A percentile compares a stretch with the other conserved stretches of the same genome.
These are phyloP conservation scores for Albatrellus sp. DNA, from an alignment of 1,284 basidiomycete genomes.

Conservation along the genomic window DNA sequence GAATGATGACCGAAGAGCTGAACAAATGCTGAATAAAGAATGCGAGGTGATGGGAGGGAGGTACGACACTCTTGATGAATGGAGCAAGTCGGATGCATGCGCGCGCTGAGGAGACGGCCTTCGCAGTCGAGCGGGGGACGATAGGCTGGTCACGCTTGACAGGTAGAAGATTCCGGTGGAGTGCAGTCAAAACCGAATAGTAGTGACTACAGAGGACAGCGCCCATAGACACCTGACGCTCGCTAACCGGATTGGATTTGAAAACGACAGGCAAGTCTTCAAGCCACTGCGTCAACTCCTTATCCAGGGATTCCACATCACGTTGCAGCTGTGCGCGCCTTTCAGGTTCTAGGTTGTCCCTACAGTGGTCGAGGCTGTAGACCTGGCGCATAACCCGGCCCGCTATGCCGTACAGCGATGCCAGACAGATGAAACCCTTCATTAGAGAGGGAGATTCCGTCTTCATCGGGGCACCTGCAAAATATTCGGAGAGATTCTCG, in stretches of 20 bases:
- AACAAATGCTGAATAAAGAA: slow-evolving; percentile 89
- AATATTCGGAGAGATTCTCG: slow-evolving; percentile 60
- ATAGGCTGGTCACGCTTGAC: slow-evolving; percentile 57
- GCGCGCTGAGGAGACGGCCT: slow-evolving; percentile 68
- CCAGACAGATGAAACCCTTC: slow-evolving; percentile 68
- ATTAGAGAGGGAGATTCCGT: slow-evolving; percentile 52
- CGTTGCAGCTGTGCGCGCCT: slow-evolving; percentile 61
- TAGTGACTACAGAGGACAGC: slow-evolving; percentile 85
- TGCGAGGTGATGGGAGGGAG: slow-evolving; percentile 78
- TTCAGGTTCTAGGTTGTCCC: slow-evolving; percentile 60
- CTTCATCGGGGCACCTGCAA: slow-evolving; percentile 43
- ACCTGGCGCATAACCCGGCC: slow-evolving; percentile 74
- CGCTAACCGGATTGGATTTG: slow-evolving; percentile 60
- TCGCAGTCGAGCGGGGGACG: slow-evolving; percentile 56
- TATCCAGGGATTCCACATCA: slow-evolving; percentile 67
- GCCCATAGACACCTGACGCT: slow-evolving; percentile 73
- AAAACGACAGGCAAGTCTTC: slow-evolving; percentile 62
- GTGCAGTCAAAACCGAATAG: slow-evolving; percentile 77
- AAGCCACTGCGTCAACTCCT: slow-evolving; percentile 69
- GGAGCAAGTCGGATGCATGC: slow-evolving; percentile 77
- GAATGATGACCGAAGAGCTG: slow-evolving; percentile 79
- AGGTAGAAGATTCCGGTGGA: slow-evolving; percentile 80
- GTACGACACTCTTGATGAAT: slow-evolving; percentile 75
- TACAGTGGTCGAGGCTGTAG: slow-evolving; percentile 58
- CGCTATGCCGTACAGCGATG: slow-evolving; percentile 69